These are phyloP conservation scores for Globisporangium viniferum DNA, from an alignment of 352 stramenopile genomes.

Conservation along the genomic window DNA sequence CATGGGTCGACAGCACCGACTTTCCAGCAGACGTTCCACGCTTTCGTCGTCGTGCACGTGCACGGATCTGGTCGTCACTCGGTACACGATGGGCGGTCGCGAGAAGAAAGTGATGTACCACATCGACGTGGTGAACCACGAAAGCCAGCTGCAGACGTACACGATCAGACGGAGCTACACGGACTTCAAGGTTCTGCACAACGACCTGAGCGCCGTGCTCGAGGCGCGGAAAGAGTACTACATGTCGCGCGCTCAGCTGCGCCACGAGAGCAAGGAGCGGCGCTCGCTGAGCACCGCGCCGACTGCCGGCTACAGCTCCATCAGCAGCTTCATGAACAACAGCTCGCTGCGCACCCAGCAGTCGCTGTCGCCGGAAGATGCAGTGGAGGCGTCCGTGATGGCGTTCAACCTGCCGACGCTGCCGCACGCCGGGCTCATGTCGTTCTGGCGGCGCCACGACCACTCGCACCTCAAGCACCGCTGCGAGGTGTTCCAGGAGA, in stretches of 20 bases:
- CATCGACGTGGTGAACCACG: conserved; percentile 73
- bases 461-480: conserved; percentile 66
- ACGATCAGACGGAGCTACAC: conserved; percentile 84
- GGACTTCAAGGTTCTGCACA: conserved; percentile 79
- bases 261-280: conserved; percentile 18
- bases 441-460: conserved; percentile 81
- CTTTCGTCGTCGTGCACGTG: conserved; percentile 31
- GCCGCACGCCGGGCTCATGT: conserved; percentile 68
- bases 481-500: conserved; percentile 68
- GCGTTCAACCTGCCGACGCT: conserved; percentile 67
- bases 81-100: conserved; percentile 59
- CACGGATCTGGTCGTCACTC: conserved; percentile 64
- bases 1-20: not conserved
- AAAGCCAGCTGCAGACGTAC: conserved; percentile 77
- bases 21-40: conserved; percentile 42
- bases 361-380: conserved; percentile 29
- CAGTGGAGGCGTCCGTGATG: conserved; percentile 49
- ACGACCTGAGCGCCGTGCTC: conserved; percentile 60
- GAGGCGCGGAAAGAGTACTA: conserved; percentile 64
- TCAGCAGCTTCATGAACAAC: conserved; percentile 8
- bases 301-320: not conserved
- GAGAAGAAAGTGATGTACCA: conserved; percentile 89
- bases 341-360: conserved; percentile 6
- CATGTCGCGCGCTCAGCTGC: conserved; percentile 12
- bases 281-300: not conserved